Base-by-base conservation (phyloP, 306 rosid species). In the Casuarina glauca region DNA sequence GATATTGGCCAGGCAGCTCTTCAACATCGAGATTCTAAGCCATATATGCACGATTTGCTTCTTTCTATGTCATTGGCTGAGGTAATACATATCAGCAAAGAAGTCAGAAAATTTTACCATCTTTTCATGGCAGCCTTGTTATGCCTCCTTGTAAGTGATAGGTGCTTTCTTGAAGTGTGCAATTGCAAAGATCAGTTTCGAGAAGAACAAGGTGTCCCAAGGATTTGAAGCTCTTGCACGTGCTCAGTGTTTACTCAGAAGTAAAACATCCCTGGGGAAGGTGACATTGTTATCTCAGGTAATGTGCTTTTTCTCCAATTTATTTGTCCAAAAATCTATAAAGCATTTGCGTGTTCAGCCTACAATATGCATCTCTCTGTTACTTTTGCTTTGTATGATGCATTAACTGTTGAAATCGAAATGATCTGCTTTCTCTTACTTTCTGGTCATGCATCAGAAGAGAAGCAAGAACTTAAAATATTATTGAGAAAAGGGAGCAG, bases 221-320 rank as follows among this genome's bases (percentile, higher is more conserved):
- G 99, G 99, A 71, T 96, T 96, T 70, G 99, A 96, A 89, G 98
- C 99, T 77, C 99, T 96, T 63, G 97, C 98, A 73, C 98, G 94
- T 61, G 98, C 99, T n/a, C 99, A 90, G 78, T 79, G 88, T 87
- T 84, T 93, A 81, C 89, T 96, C 48, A 82, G 97, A 86, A 90
- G 96, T 82, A 87, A 87, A 81, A 87, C 85, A 72, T 91, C 98
- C 81, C 90, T 96, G 36, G 91, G 91, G 62, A 91, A 93, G 81
- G 69, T 96, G 81, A 78, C 89, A 55, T 78, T 96, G 84, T 84
- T 96, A 81, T 93, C 87, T 58, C 93, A 92, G 88, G 98, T 87
- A 83, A 61, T 72, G 15, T 48, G n/a, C 17, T 19, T 46, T 9
- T 71, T 54, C 48, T 51, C 76, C 39, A 12, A 32, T 53, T 26